Conservation (phyloP, 2,329 filamentous ascomycete species). For the Lecanicillium sp. region DNA sequence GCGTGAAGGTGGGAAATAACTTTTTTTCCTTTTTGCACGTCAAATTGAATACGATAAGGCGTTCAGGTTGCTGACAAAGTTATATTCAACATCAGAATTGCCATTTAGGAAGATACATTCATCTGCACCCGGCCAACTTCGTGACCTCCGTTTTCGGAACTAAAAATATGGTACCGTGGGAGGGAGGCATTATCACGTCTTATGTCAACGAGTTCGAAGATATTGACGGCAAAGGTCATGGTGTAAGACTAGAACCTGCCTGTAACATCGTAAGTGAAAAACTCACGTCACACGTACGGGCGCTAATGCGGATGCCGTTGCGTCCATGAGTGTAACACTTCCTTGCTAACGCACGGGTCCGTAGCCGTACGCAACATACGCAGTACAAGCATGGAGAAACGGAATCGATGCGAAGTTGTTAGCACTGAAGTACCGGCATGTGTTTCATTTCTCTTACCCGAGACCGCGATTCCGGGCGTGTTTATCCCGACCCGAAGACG, state of each 20-base stretch:
- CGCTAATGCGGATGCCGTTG: too few species aligned
- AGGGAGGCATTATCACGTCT: constrained; percentile 69
- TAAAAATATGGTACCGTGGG: constrained; percentile 64
- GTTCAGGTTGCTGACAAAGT: constrained; percentile 16
- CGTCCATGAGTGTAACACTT: too few species aligned
- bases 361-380: constrained; percentile 44
- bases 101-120: constrained; percentile 73
- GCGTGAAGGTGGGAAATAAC: constrained; percentile 50
- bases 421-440: constrained; percentile 59
- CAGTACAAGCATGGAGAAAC: constrained; percentile 55
- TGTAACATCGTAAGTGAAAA: constrained; percentile 58
- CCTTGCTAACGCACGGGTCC: neutral
- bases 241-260: constrained; percentile 69
- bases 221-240: constrained; percentile 71
- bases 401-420: constrained; percentile 67
- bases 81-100: constrained; percentile 54
- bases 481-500: constrained; percentile 63
- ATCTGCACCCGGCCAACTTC: constrained; percentile 67
- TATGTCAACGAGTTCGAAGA: constrained; percentile 77
- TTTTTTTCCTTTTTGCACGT: too few species aligned
- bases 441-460: constrained; percentile 67
- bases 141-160: constrained; percentile 56
- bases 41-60: too few species aligned
- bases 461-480: constrained; percentile 66
- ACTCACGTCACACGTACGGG: too few species aligned